Base-by-base conservation (phyloP, 768 basidiomycete species). In the Psilocybe tampanensis region DNA sequence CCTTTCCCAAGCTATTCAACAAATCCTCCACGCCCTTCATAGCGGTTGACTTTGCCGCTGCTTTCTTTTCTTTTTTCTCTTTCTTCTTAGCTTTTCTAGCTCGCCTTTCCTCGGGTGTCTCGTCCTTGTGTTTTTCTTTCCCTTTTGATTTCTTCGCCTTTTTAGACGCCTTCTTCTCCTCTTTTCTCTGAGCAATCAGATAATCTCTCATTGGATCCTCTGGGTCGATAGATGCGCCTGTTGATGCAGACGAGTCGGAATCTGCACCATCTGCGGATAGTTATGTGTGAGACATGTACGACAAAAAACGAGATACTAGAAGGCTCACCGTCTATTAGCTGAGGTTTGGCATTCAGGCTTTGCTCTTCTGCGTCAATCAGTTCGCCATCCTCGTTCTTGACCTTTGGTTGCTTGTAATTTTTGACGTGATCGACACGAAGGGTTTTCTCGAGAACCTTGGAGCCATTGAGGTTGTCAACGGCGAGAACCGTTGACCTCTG, bases 161-260 rank as follows among this genome's bases (percentile, higher is more conserved):
- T 73, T 88, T 89, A 56, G 79, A 72, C 2, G 80, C 85, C 62
- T 87, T 90, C 66, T 85, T 83, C 67, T 93, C 90, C 67, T 93
- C 90, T 62, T 76, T 83, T 64, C 83, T 81, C 69, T 95, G 83
- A 1, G 86, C 81, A 36, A 95, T 74, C 32, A 99, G 78, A 69
- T 92, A 98, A 59, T 95, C 95, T 24, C 89, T 85, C 97, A 99
- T 98, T 1, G 97, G 97, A 72, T 99, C 97, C 68, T 98, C 96
- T 1, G 92, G 92, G 70, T 98, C 95, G 55, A 97, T 90, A 8
- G 84, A 79, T 23, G 86, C 81, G 17, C 75, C 80, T 17, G 86
- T 81, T 2, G 82, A 81, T 15, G 76, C 86, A 1, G 89, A 88
- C 3, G 88, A 87, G 32, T 90, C 88, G 5, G 89, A 86, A 2